Evolutionary conservation across 306 rosid genomes (phyloP).

Genomic region (Pterocarpus santalinus): DNA sequence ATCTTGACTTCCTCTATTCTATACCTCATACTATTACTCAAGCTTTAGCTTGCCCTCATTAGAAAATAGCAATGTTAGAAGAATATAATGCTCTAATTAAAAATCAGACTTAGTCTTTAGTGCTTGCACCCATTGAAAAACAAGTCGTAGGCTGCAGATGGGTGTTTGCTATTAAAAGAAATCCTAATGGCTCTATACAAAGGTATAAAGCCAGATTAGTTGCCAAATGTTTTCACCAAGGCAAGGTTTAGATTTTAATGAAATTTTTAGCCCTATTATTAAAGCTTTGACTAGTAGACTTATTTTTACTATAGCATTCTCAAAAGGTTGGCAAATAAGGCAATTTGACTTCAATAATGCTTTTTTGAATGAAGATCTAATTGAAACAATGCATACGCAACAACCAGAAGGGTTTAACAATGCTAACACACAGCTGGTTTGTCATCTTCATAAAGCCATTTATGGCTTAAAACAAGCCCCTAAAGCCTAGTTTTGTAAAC

Average conservation of each 20-base stretch:
- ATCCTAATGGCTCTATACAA: neutral
- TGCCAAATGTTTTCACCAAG: neutral
- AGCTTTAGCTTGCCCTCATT: no score
- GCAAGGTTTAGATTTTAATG: neutral
- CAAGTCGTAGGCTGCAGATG: neutral
- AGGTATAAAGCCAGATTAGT: neutral
- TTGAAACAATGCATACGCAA: no score
- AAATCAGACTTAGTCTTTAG: neutral
- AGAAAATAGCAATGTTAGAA: neutral
- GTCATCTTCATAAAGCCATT: no score
- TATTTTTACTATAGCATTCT: neutral
- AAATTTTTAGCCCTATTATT: no score
- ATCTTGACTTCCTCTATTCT: no score
- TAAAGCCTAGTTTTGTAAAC: no score
- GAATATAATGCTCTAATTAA: neutral
- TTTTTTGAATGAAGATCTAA: no score
- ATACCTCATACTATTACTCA: no score
- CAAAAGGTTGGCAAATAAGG: neutral
- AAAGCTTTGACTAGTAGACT: neutral
- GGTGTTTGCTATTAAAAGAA: no score
- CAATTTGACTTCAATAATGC: neutral
- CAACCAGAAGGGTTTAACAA: neutral
- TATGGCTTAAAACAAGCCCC: no score
- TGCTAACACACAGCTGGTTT: no score
- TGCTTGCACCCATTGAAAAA: neutral